A percentile compares a stretch with the other conserved stretches of the same genome.
phyloP scores from a whole-genome alignment of 1,139 yeast genomes.

The Lodderomyces parapsilosis region DNA sequence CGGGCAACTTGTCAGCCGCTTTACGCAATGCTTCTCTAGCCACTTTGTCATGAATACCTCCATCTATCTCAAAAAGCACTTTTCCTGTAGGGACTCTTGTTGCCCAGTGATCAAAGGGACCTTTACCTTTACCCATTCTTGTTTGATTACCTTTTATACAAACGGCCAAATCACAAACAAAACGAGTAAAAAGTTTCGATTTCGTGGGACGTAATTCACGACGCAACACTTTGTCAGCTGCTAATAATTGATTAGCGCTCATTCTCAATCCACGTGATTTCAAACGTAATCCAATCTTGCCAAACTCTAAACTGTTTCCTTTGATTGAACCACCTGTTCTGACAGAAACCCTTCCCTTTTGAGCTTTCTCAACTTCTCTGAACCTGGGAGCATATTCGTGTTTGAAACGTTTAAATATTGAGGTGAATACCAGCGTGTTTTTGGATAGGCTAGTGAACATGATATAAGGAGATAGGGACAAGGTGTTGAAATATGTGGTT shows the following conservation, averaged over 20 bases:
- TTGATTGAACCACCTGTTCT: constrained; percentile 92
- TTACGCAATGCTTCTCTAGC: constrained; percentile 91
- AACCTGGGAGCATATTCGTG: constrained; percentile 90
- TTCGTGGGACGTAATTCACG: constrained; percentile 76
- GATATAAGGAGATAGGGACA: not conserved
- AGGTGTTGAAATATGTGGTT: not conserved
- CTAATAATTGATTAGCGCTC: constrained; percentile 86
- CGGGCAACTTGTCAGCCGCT: constrained; percentile 92
- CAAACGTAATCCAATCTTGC: constrained; percentile 82
- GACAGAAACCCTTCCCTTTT: constrained; percentile 92
- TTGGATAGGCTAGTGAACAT: constrained; percentile 4
- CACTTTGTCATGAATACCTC: constrained; percentile 80
- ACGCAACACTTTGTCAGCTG: constrained; percentile 85
- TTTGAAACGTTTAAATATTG: constrained; percentile 47
- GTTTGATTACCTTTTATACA: constrained; percentile 98
- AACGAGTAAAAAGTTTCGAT: constrained; percentile 72
- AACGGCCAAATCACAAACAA: constrained; percentile 83
- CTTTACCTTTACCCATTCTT: constrained; percentile 99
- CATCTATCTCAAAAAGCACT: constrained; percentile 79
- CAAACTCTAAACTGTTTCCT: constrained; percentile 81
- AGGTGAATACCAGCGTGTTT: not conserved
- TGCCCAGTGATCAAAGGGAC: constrained; percentile 97
- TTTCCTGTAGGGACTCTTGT: constrained; percentile 95
- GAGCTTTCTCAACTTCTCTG: constrained; percentile 72
- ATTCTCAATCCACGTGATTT: constrained; percentile 83